Conservation (phyloP, 441 rosid species). For the Corymbia calophylla region DNA sequence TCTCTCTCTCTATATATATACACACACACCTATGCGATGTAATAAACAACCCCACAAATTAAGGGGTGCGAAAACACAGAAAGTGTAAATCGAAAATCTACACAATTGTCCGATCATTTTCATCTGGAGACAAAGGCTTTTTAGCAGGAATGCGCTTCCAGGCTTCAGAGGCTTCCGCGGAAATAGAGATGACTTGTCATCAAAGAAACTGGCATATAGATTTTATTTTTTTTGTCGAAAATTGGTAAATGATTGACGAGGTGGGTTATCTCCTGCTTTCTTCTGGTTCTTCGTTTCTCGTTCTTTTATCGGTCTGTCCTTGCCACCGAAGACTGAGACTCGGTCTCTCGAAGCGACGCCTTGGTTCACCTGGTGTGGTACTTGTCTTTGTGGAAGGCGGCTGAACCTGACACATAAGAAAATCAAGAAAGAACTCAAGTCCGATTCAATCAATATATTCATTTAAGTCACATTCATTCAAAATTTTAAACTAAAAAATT, state of each 20-base stretch:
- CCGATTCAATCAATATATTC: background rate
- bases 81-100: background rate
- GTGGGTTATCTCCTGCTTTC: background rate
- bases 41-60: background rate
- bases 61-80: background rate
- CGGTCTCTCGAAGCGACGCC: background rate
- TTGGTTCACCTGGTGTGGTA: background rate
- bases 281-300: background rate
- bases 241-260: background rate
- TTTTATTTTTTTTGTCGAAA: too few species aligned
- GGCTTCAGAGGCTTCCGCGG: background rate
- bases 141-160: background rate
- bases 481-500: too few species aligned
- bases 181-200: background rate
- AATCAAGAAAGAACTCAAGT: background rate
- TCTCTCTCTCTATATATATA: too few species aligned
- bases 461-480: fast-evolving
- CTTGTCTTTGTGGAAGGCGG: background rate
- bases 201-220: background rate
- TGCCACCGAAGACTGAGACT: background rate
- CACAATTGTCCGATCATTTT: background rate
- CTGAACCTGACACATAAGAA: background rate
- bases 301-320: background rate
- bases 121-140: background rate
- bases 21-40: background rate